Percentiles rank a stretch among this genome's conserved stretches.
Conservation (phyloP, 2,329 filamentous ascomycete species). For the Metarhizium sp. region DNA sequence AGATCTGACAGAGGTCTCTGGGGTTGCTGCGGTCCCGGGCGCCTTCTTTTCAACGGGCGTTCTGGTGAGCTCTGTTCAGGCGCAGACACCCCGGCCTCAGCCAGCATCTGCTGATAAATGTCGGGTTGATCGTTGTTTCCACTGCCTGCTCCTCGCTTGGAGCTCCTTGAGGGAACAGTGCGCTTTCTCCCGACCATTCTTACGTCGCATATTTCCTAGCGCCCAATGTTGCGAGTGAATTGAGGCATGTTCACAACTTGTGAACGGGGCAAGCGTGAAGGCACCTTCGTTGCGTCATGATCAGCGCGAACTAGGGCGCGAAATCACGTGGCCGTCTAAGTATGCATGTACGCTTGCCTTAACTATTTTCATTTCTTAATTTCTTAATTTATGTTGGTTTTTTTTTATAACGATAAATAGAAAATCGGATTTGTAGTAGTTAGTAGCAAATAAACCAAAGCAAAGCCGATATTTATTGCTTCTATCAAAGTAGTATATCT, state of each 20-base stretch:
- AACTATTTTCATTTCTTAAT: no score
- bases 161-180: conserved; percentile 14
- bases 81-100: conserved; percentile 33
- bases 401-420: no score
- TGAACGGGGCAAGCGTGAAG: neutral
- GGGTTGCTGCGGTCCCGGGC: conserved; percentile 11
- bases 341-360: no score
- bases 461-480: no score
- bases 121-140: conserved; percentile 20
- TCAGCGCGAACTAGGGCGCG: conserved; percentile 6
- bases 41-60: conserved; percentile 30
- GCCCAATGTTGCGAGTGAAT: neutral
- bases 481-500: no score
- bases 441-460: no score
- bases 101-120: conserved; percentile 40
- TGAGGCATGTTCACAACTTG: neutral
- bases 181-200: conserved; percentile 24
- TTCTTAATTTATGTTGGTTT: no score
- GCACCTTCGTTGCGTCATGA: conserved; percentile 10
- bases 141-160: conserved; percentile 8
- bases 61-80: conserved; percentile 20
- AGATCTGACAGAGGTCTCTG: neutral
- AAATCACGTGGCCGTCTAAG: conserved; percentile 10
- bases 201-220: conserved; percentile 1
- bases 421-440: no score